These are phyloP conservation scores for Pyrenula massariospora DNA, from an alignment of 495 filamentous ascomycete genomes.

Conservation along the genomic window DNA sequence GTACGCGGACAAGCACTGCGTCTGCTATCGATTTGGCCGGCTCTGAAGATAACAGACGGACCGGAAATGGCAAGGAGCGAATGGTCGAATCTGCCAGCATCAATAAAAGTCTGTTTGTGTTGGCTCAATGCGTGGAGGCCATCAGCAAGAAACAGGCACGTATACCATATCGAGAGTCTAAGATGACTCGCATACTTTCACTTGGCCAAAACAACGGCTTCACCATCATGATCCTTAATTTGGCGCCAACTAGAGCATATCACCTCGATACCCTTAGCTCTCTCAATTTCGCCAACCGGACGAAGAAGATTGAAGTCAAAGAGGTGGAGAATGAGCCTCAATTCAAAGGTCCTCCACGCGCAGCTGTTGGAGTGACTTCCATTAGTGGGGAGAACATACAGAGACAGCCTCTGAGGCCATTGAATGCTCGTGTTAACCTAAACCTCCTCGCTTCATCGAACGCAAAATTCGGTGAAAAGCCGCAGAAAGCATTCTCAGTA, in stretches of 20 bases:
- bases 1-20: constrained; percentile 64
- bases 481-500: constrained; percentile 69
- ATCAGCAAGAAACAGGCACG: constrained; percentile 69
- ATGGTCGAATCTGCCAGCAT: constrained; percentile 95
- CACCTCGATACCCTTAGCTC: constrained; percentile 91
- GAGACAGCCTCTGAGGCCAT: constrained; percentile 66
- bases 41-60: constrained; percentile 89
- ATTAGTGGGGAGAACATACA: constrained; percentile 32
- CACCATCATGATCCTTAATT: constrained; percentile 93
- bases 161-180: constrained; percentile 88
- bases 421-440: constrained; percentile 48
- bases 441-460: constrained; percentile 40
- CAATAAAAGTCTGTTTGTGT: constrained; percentile 92
- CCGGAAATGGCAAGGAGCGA: constrained; percentile 87
- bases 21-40: constrained; percentile 95
- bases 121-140: constrained; percentile 93
- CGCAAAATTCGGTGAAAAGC: constrained; percentile 51
- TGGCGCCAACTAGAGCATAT: constrained; percentile 75
- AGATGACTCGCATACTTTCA: constrained; percentile 92
- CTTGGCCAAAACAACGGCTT: constrained; percentile 92
- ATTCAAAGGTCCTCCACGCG: constrained; percentile 57
- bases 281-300: constrained; percentile 87
- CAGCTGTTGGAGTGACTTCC: constrained; percentile 27
- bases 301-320: constrained; percentile 91
- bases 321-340: constrained; percentile 90